Percentiles rank a stretch among this genome's conserved stretches.
Conservation (phyloP, 371 early-diverging fungal genomes). For the Mortierella sp. region DNA sequence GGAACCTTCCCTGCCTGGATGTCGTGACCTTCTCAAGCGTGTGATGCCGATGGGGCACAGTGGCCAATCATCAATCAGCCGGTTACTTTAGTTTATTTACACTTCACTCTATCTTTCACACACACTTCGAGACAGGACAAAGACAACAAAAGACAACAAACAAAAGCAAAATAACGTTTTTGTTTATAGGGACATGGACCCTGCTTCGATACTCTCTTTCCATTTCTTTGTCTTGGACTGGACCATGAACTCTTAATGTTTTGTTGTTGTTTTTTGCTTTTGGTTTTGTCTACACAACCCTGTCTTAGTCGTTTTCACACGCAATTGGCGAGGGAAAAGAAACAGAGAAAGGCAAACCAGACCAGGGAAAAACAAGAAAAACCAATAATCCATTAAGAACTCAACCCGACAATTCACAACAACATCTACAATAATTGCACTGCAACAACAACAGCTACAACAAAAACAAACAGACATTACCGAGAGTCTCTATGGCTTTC, state of each 20-base stretch:
- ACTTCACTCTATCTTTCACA: not conserved
- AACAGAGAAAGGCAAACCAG: not conserved
- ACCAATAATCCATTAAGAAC: not conserved
- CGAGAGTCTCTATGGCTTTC: not conserved
- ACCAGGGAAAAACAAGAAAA: not conserved
- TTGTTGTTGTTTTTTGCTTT: not conserved
- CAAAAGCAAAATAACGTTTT: slow-evolving; percentile 3
- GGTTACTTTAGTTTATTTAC: not conserved
- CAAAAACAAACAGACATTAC: too few relatives aligned
- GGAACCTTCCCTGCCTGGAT: not conserved
- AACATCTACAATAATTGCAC: not conserved
- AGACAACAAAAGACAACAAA: not conserved
- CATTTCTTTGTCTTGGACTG: too few relatives aligned
- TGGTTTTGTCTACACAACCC: not conserved
- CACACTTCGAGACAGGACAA: not conserved
- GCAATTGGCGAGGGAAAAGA: not conserved
- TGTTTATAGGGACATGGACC: not conserved
- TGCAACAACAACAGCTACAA: not conserved
- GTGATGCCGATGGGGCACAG: not conserved
- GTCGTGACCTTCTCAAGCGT: not conserved
- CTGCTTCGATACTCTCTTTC: not conserved
- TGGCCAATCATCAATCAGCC: slow-evolving; percentile 9
- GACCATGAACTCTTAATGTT: not conserved
- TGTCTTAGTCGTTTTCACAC: not conserved
- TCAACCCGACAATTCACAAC: not conserved